A percentile compares a stretch with the other conserved stretches of the same genome.
phyloP scores from a whole-genome alignment of 1,139 yeast species.

The Wickerhamiella pararugosa region DNA sequence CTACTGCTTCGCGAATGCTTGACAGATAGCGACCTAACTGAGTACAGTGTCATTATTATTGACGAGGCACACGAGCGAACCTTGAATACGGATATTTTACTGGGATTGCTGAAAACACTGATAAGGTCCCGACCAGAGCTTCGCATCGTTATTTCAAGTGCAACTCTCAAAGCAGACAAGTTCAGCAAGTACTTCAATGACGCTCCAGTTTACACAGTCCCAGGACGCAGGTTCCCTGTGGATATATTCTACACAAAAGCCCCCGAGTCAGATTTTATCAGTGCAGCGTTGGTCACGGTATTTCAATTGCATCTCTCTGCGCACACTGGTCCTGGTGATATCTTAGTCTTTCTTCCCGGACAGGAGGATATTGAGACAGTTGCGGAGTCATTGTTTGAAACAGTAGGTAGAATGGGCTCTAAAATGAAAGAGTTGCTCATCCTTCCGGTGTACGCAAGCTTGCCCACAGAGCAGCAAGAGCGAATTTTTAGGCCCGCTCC shows the following conservation, averaged over 20 bases:
- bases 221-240: slow-evolving; percentile 84
- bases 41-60: slow-evolving; percentile 72
- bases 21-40: slow-evolving; percentile 51
- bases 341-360: slow-evolving; percentile 78
- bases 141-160: slow-evolving; percentile 71
- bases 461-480: slow-evolving; percentile 73
- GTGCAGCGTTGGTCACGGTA: slow-evolving; percentile 65
- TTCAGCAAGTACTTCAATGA: slow-evolving; percentile 58
- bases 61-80: slow-evolving; percentile 98
- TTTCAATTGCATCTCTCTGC: slow-evolving; percentile 61
- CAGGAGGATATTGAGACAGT: slow-evolving; percentile 86
- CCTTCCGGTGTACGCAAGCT: slow-evolving; percentile 82
- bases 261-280: slow-evolving; percentile 87
- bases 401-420: slow-evolving; percentile 47
- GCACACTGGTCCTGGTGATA: slow-evolving; percentile 56
- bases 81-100: slow-evolving; percentile 73
- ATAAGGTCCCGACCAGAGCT: slow-evolving; percentile 49
- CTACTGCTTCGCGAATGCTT: slow-evolving; percentile 77
- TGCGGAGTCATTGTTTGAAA: slow-evolving; percentile 56
- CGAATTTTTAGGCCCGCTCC: slow-evolving; percentile 85
- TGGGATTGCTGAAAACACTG: slow-evolving; percentile 69
- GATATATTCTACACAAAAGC: slow-evolving; percentile 71
- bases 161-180: slow-evolving; percentile 81
- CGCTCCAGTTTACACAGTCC: slow-evolving; percentile 75
- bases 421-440: slow-evolving; percentile 50